Evolutionary conservation across 202 grass and related monocot genomes (phyloP).

Genomic region (Panicum virgatum): DNA sequence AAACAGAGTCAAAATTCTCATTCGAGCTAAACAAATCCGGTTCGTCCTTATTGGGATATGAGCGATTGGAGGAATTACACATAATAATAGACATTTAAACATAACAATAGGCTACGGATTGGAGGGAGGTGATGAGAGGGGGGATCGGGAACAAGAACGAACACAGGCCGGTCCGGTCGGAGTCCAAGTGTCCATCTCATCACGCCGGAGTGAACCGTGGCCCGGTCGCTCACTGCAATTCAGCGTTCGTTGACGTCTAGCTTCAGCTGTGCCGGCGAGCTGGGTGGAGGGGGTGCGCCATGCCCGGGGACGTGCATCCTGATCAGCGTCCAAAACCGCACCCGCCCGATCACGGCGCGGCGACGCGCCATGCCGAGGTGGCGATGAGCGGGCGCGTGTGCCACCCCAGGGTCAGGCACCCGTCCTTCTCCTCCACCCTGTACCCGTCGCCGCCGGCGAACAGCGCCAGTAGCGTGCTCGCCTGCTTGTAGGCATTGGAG

Average conservation of each 20-base stretch:
- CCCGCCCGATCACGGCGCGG: slow-evolving; percentile 35
- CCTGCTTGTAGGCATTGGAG: slow-evolving; percentile 96
- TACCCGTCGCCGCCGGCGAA: slow-evolving; percentile 92
- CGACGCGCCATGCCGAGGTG: slow-evolving; percentile 80
- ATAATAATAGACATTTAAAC: slow-evolving; percentile 75
- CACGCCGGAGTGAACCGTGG: slow-evolving; percentile 39
- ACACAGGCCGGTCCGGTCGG: slow-evolving; percentile 37
- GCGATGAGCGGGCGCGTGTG: slow-evolving; percentile 88
- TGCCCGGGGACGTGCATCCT: slow-evolving; percentile 22
- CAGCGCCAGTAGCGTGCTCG: slow-evolving; percentile 85
- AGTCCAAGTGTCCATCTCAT: slow-evolving; percentile 43
- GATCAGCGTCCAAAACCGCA: slow-evolving; percentile 35
- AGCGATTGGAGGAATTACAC: slow-evolving; percentile 59
- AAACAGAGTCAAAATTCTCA: too few species aligned
- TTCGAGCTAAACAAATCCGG: slow-evolving; percentile 38
- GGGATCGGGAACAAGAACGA: slow-evolving; percentile 31
- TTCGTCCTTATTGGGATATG: slow-evolving; percentile 61
- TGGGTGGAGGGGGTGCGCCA: slow-evolving; percentile 1
- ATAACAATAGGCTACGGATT: slow-evolving; percentile 42
- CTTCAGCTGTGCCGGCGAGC: slow-evolving; percentile 33
- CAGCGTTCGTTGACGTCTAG: slow-evolving; percentile 31
- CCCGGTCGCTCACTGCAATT: slow-evolving; percentile 47
- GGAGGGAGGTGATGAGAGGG: background rate
- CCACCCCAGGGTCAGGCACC: slow-evolving; percentile 90
- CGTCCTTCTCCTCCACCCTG: slow-evolving; percentile 88